Evolutionary conservation across 2,329 filamentous ascomycete genomes (phyloP).

Genomic region (Fusarium sp.): DNA sequence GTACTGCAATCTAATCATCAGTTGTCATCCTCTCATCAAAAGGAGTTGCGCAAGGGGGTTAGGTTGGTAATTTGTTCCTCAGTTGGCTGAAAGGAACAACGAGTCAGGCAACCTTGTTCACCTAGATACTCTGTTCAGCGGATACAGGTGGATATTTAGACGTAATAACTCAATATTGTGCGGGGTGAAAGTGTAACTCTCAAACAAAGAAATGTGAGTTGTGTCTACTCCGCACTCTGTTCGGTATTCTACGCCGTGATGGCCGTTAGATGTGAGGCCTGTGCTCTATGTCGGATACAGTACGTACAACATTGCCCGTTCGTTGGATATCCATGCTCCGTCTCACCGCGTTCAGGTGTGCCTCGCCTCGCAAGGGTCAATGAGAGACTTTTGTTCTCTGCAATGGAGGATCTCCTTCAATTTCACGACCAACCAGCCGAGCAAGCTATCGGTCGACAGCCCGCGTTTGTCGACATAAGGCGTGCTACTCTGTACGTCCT

Average conservation of each 20-base stretch:
- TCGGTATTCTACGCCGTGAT: conserved; percentile 3
- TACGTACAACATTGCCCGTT: conserved; percentile 8
- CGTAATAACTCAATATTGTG: conserved; percentile 36
- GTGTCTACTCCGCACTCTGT: not conserved
- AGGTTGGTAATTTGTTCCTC: not conserved
- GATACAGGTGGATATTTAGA: conserved; percentile 35
- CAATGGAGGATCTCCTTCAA: not conserved
- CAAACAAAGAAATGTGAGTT: not conserved
- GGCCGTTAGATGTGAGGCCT: not conserved
- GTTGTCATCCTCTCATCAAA: not conserved
- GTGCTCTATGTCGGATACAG: conserved; percentile 3
- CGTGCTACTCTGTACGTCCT: not conserved
- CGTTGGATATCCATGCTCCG: conserved; percentile 1
- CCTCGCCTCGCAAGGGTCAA: conserved; percentile 21
- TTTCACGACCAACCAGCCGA: not conserved
- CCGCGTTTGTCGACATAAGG: conserved; percentile 13
- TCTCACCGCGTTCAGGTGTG: conserved; percentile 11
- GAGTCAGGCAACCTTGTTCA: conserved; percentile 9
- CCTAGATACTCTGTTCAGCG: conserved; percentile 26
- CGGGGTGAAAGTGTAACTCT: conserved; percentile 12
- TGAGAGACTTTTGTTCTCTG: not conserved
- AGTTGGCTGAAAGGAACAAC: not conserved
- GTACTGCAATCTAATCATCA: not conserved
- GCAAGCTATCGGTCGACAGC: not conserved
- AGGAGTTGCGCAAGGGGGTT: not conserved